Percentiles rank a stretch among this genome's conserved stretches.
These are phyloP conservation scores for Chenopodium album DNA, from an alignment of 148 eudicot genomes.

Conservation along the genomic window DNA sequence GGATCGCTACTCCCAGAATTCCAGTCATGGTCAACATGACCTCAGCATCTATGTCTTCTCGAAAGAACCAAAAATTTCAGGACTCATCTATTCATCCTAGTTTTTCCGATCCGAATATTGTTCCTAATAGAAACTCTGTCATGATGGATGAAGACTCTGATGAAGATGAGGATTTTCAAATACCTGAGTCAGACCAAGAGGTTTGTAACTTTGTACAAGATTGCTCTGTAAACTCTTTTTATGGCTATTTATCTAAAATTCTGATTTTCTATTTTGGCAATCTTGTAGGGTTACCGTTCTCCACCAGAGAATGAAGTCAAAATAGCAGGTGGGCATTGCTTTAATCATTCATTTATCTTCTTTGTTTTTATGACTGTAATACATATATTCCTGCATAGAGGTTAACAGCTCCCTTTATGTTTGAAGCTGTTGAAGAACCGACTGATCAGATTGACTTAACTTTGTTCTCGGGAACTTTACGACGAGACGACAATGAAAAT, in stretches of 20 bases:
- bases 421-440: conserved; percentile 65
- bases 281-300: conserved; percentile 45
- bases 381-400: background rate
- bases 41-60: conserved; percentile 65
- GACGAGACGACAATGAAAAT: conserved; percentile 71
- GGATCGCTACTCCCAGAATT: conserved; percentile 79
- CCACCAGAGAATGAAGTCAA: conserved; percentile 47
- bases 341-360: background rate
- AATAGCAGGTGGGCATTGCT: conserved; percentile 43
- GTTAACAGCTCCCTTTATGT: conserved; percentile 24
- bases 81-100: conserved; percentile 45
- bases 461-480: conserved; percentile 77
- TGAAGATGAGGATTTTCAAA: conserved; percentile 89
- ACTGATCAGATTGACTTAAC: conserved; percentile 70
- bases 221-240: background rate
- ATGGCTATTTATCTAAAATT: conserved; percentile 5
- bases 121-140: conserved; percentile 63
- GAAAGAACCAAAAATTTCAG: conserved; percentile 56
- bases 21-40: conserved; percentile 98
- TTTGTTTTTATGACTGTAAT: conserved; percentile 2
- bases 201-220: conserved; percentile 35
- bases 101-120: conserved; percentile 59
- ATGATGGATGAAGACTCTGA: conserved; percentile 93
- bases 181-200: conserved; percentile 65
- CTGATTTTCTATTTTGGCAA: background rate